Percentiles rank a stretch among this genome's conserved stretches.
Conservation (phyloP, 2,329 filamentous ascomycete genomes). For the Monosporascus sp. region DNA sequence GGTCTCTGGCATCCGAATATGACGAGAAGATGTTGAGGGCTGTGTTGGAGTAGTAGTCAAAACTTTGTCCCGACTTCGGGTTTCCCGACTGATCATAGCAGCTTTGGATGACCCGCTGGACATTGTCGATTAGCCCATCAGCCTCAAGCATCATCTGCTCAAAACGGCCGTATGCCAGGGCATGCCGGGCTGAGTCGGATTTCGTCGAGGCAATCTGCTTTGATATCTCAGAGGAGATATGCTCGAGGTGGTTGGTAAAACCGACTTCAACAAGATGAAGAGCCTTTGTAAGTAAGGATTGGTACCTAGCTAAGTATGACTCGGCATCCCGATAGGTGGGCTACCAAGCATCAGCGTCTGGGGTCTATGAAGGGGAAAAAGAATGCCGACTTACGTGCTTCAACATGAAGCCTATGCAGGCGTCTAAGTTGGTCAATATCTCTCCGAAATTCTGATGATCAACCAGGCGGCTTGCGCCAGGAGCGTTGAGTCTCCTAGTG, state of each 20-base stretch:
- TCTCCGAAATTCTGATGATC: constrained; percentile 81
- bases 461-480: constrained; percentile 80
- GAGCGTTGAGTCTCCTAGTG: constrained; percentile 84
- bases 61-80: constrained; percentile 37
- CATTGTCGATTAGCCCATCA: constrained; percentile 51
- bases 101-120: constrained; percentile 46
- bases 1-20: constrained; percentile 48
- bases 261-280: constrained; percentile 58
- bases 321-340: constrained; percentile 82
- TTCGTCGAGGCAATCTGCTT: constrained; percentile 50
- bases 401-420: constrained; percentile 90
- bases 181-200: constrained; percentile 55
- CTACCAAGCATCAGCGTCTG: constrained; percentile 35
- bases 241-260: constrained; percentile 48
- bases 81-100: constrained; percentile 50
- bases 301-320: constrained; percentile 82
- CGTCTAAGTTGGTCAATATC: constrained; percentile 81
- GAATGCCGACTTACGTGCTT: constrained; percentile 59
- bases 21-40: constrained; percentile 50
- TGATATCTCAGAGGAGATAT: constrained; percentile 49
- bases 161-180: constrained; percentile 56
- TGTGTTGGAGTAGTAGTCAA: constrained; percentile 50
- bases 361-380: neutral
- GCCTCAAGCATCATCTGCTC: constrained; percentile 54
- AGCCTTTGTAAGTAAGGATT: constrained; percentile 67